phyloP scores from a whole-genome alignment of 2,329 filamentous ascomycete genomes.

The Juglanconis juglandina region DNA sequence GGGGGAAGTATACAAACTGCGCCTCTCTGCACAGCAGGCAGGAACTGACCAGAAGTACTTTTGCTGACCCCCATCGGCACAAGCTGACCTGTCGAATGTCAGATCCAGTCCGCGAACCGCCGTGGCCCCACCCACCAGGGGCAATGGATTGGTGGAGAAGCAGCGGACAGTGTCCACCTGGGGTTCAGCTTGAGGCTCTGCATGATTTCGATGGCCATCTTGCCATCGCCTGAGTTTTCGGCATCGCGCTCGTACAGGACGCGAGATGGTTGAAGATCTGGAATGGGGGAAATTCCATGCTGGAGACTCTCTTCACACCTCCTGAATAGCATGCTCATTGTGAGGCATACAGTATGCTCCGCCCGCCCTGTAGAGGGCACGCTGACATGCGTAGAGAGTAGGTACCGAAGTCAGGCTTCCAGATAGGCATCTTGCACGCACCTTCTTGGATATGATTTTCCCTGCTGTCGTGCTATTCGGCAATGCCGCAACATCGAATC shows the following conservation, averaged over 20 bases:
- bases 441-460: background rate
- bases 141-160: conserved; percentile 5
- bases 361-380: background rate
- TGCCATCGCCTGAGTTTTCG: conserved; percentile 3
- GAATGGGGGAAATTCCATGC: too few relatives aligned
- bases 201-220: background rate
- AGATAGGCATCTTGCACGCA: background rate
- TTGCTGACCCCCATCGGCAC: conserved; percentile 10
- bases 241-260: too few relatives aligned
- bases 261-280: too few relatives aligned
- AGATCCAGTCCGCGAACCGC: conserved; percentile 6
- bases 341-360: too few relatives aligned
- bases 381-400: background rate
- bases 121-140: background rate
- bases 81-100: conserved; percentile 12
- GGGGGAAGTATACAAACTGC: conserved; percentile 13
- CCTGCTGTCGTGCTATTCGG: background rate
- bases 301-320: too few relatives aligned
- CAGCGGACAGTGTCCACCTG: background rate
- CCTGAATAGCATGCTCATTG: too few relatives aligned
- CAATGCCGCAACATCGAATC: background rate
- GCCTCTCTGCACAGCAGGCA: conserved; percentile 7
- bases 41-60: background rate
- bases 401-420: background rate
- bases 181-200: conserved; percentile 19